Conservation (phyloP, 495 filamentous ascomycete species). For the Gamarada debralockiae region DNA sequence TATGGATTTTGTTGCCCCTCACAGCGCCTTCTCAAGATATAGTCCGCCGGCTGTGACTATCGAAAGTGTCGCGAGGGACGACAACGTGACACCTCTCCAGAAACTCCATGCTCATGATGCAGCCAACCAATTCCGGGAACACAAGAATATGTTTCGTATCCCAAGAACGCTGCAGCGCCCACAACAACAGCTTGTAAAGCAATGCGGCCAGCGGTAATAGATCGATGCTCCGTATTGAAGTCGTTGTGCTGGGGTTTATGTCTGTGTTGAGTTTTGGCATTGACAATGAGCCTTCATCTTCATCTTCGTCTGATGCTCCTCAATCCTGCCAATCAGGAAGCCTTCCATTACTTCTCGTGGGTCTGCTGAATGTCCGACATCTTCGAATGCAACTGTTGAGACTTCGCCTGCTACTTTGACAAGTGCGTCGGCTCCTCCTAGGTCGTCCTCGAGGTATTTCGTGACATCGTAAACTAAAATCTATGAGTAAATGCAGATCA, state of each 20-base stretch:
- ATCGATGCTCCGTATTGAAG: constrained; percentile 3
- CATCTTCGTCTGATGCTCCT: too few species aligned
- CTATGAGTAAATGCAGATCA: background rate
- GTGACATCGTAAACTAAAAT: constrained; percentile 55
- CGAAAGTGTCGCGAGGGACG: constrained; percentile 25
- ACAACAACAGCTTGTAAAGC: background rate
- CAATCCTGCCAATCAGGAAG: constrained; percentile 25
- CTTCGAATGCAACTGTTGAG: constrained; percentile 52
- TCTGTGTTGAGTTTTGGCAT: constrained; percentile 10
- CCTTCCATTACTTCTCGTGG: constrained; percentile 32
- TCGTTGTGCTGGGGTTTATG: background rate
- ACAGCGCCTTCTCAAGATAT: constrained; percentile 28
- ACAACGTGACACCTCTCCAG: constrained; percentile 33
- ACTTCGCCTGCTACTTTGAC: constrained; percentile 52
- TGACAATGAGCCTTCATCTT: background rate
- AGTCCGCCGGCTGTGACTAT: constrained; percentile 24
- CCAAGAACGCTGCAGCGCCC: constrained; percentile 1
- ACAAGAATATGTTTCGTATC: constrained; percentile 4
- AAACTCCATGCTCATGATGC: constrained; percentile 20
- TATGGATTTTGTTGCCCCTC: constrained; percentile 34
- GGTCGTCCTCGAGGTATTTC: constrained; percentile 55
- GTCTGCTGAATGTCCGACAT: constrained; percentile 56
- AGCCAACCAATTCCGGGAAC: constrained; percentile 8
- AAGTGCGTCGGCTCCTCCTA: constrained; percentile 53
- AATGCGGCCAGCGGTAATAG: background rate